phyloP scores from a whole-genome alignment of 2,329 filamentous ascomycete species.

The Xylogone sp. region DNA sequence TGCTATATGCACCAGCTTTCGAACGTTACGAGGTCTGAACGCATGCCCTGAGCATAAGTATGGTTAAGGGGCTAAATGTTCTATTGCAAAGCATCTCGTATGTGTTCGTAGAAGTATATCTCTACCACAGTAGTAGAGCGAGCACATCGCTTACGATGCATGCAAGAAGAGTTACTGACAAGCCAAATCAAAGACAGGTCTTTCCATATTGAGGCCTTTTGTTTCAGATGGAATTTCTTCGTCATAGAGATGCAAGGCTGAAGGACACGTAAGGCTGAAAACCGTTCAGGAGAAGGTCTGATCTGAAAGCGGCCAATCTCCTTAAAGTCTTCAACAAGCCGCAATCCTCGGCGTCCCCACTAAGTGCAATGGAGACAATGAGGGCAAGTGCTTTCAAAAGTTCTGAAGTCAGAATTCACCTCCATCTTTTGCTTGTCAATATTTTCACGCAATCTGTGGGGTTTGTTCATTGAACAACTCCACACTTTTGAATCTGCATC shows the following conservation, averaged over 20 bases:
- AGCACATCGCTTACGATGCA: background rate
- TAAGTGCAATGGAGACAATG: background rate
- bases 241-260: background rate
- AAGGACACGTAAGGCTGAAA: background rate
- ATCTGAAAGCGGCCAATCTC: background rate
- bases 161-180: background rate
- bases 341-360: background rate
- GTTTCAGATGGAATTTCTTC: background rate
- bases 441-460: background rate
- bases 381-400: background rate
- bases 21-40: too few relatives aligned
- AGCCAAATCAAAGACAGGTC: background rate
- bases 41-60: too few relatives aligned
- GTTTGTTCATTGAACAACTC: background rate
- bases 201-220: background rate
- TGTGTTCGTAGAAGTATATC: too few relatives aligned
- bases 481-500: background rate
- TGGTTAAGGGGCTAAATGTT: too few relatives aligned
- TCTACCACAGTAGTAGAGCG: too few relatives aligned
- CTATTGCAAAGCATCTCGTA: too few relatives aligned
- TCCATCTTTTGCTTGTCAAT: background rate
- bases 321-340: background rate
- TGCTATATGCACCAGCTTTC: too few relatives aligned
- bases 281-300: background rate
- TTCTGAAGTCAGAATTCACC: background rate